phyloP scores from a whole-genome alignment of 352 stramenopile species.

The Pythium vanterpoolii region DNA sequence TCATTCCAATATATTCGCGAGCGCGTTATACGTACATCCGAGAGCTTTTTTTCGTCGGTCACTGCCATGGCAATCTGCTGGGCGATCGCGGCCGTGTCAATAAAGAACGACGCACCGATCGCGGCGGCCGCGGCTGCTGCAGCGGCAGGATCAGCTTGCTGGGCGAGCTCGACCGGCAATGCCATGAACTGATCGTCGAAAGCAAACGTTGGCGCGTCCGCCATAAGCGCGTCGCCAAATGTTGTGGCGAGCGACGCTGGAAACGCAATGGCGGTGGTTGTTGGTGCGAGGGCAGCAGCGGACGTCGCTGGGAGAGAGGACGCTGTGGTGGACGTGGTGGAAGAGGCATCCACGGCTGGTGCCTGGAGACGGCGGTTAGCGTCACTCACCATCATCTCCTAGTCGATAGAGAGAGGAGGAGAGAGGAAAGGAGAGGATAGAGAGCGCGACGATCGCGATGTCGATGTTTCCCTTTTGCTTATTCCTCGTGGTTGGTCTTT shows the following conservation, averaged over 20 bases:
- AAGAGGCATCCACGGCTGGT: neutral
- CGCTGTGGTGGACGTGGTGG: neutral
- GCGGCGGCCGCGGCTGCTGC: conserved; percentile 9
- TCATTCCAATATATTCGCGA: neutral
- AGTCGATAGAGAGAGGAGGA: neutral
- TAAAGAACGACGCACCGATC: conserved; percentile 46
- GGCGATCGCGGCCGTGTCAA: conserved; percentile 49
- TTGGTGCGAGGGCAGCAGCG: neutral
- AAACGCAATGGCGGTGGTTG: conserved; percentile 10
- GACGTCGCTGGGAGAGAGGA: conserved; percentile 13
- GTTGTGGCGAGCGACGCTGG: conserved; percentile 10
- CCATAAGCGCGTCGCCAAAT: conserved; percentile 11
- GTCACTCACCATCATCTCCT: conserved; percentile 42
- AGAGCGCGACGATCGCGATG: neutral
- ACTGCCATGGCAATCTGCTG: conserved; percentile 67
- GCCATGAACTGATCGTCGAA: conserved; percentile 63
- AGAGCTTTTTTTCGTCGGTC: conserved; percentile 76
- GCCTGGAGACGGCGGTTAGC: conserved; percentile 21
- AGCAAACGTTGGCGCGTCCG: conserved; percentile 24
- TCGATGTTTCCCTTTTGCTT: neutral
- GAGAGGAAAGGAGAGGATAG: neutral
- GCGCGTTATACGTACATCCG: conserved; percentile 38
- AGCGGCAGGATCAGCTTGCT: conserved; percentile 1
- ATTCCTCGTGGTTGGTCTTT: neutral
- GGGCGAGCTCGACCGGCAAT: conserved; percentile 20